phyloP scores from a whole-genome alignment of 163 green algal species.

The Chloromonas sp. region DNA sequence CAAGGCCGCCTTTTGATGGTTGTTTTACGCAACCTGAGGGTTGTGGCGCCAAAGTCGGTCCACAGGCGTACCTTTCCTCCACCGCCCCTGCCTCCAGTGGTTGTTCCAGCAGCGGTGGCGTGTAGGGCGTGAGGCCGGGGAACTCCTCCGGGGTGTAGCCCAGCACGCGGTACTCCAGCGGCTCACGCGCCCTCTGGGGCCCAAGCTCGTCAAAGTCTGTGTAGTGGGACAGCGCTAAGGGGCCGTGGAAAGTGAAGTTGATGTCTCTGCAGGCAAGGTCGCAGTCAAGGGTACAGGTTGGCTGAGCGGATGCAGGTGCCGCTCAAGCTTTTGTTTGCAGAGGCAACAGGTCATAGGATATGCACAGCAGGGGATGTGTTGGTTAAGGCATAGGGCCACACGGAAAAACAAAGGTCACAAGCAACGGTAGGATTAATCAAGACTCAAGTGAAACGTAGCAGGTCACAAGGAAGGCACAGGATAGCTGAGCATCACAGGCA shows the following conservation, averaged over 20 bases:
- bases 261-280: constrained; percentile 19
- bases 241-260: constrained; percentile 25
- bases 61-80: constrained; percentile 12
- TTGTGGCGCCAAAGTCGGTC: not conserved
- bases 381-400: no score
- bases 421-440: no score
- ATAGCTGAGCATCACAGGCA: no score
- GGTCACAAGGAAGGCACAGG: no score
- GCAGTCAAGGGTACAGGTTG: not conserved
- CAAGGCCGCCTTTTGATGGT: no score
- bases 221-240: constrained; percentile 21
- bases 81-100: constrained; percentile 36
- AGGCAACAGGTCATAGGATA: no score
- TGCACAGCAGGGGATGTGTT: no score
- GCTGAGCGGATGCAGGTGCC: no score
- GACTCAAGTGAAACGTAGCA: no score
- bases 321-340: no score
- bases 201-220: constrained; percentile 46
- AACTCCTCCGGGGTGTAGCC: constrained; percentile 41
- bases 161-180: constrained; percentile 41
- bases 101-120: constrained; percentile 42
- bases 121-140: constrained; percentile 44
- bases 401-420: no score
- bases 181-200: constrained; percentile 13
- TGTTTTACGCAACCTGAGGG: not conserved